Conservation (phyloP, 192 early-diverging fungal genomes). For the Coemansia sp. region DNA sequence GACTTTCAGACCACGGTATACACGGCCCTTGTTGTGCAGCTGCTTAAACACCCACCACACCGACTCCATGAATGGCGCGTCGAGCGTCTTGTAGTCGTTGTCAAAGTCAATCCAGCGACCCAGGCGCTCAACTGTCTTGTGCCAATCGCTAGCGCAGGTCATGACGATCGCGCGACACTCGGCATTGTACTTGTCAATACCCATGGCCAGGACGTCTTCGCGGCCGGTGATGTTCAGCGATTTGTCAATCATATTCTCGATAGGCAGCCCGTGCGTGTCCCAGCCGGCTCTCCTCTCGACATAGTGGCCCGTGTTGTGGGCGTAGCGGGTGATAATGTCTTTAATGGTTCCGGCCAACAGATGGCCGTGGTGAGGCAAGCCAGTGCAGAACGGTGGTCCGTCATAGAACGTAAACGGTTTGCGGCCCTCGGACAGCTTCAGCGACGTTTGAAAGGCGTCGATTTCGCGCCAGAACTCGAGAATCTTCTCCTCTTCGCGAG, state of each 20-base stretch:
- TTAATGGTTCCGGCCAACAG: constrained; percentile 99
- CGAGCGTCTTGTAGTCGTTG: constrained; percentile 99
- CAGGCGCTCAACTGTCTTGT: constrained; percentile 88
- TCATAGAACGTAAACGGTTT: constrained; percentile 94
- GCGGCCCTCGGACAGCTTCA: constrained; percentile 88
- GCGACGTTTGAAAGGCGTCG: constrained; percentile 90
- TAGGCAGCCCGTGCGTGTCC: constrained; percentile 77
- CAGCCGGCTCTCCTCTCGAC: constrained; percentile 98
- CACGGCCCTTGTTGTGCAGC: constrained; percentile 90
- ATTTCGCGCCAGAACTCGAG: constrained; percentile 96
- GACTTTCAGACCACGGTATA: constrained; percentile 90
- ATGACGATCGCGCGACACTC: constrained; percentile 98
- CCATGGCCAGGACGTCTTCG: constrained; percentile 88
- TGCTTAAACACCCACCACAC: constrained; percentile 99
- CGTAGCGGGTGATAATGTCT: constrained; percentile 98
- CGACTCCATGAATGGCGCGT: constrained; percentile 96
- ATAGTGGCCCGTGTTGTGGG: constrained; percentile 91
- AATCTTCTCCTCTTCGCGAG: constrained; percentile 92
- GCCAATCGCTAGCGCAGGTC: constrained; percentile 92
- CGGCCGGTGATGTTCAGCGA: constrained; percentile 69
- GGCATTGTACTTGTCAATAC: constrained; percentile 96
- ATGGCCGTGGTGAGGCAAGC: constrained; percentile 98
- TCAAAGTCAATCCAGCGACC: constrained; percentile 99
- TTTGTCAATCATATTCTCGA: constrained; percentile 98
- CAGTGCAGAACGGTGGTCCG: constrained; percentile 98